These are phyloP conservation scores for Persicaria tinctoria DNA, from an alignment of 148 eudicot species.

Conservation along the genomic window DNA sequence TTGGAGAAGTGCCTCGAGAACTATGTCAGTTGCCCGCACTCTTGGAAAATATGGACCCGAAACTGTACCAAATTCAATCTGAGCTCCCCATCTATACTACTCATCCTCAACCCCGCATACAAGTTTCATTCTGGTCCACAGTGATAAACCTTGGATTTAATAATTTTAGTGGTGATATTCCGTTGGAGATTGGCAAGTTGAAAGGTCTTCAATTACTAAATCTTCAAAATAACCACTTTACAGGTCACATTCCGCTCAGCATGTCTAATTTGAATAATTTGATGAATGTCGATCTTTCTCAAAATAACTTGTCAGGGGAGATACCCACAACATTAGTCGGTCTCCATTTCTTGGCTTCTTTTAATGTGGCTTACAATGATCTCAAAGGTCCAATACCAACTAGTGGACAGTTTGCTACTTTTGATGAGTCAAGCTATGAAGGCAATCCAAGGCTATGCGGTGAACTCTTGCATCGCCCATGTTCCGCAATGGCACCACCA, in stretches of 20 bases:
- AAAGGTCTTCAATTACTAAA: conserved; percentile 47
- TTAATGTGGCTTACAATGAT: conserved; percentile 49
- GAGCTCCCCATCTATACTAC: conserved; percentile 49
- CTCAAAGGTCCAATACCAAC: conserved; percentile 49
- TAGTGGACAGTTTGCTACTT: conserved; percentile 51
- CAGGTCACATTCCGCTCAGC: conserved; percentile 57
- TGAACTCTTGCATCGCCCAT: conserved; percentile 6
- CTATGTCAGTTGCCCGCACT: conserved; percentile 34
- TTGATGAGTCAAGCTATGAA: conserved; percentile 18
- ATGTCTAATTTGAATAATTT: conserved; percentile 58
- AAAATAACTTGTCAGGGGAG: conserved; percentile 58
- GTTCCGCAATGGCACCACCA: not conserved
- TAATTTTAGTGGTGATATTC: conserved; percentile 52
- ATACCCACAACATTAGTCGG: conserved; percentile 56
- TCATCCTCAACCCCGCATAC: conserved; percentile 20
- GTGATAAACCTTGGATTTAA: conserved; percentile 51
- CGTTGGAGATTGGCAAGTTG: conserved; percentile 48
- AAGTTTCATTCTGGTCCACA: not conserved
- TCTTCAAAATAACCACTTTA: conserved; percentile 50
- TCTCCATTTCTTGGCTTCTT: conserved; percentile 41
- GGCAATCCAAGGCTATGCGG: conserved; percentile 37
- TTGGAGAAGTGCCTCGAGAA: conserved; percentile 44
- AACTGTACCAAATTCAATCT: too few species aligned
- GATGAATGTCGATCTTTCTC: conserved; percentile 42
- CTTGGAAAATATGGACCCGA: conserved; percentile 17